Evolutionary conservation across 129 eudicot genomes (phyloP).

Genomic region (Centella asiatica): DNA sequence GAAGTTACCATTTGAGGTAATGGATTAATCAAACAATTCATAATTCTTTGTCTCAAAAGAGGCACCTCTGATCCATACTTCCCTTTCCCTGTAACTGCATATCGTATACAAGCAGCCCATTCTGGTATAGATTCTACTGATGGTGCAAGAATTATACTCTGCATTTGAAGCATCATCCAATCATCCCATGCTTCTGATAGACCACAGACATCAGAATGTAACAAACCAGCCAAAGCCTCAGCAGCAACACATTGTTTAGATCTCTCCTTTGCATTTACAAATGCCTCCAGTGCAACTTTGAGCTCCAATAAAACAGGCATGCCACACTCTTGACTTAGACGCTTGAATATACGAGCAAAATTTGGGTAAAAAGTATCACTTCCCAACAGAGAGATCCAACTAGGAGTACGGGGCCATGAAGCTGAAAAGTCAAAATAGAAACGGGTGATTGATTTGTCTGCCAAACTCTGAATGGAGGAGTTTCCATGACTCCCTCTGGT

Average conservation of each 20-base stretch:
- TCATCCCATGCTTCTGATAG: conserved; percentile 83
- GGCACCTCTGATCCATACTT: conserved; percentile 74
- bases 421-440: conserved; percentile 95
- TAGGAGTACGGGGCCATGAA: conserved; percentile 98
- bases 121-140: conserved; percentile 91
- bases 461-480: conserved; percentile 85
- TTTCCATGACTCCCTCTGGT: conserved; percentile 56
- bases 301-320: conserved; percentile 55
- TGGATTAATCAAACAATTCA: conserved; percentile 66
- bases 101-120: conserved; percentile 91
- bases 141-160: conserved; percentile 71
- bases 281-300: conserved; percentile 55
- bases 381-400: conserved; percentile 89
- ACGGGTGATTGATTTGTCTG: conserved; percentile 93
- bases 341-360: conserved; percentile 90
- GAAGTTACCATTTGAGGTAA: conserved; percentile 72
- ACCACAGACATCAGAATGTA: conserved; percentile 89
- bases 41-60: conserved; percentile 63
- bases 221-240: conserved; percentile 86
- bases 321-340: conserved; percentile 94
- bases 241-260: conserved; percentile 98
- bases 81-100: conserved; percentile 96
- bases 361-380: conserved; percentile 81
- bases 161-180: conserved; percentile 69
- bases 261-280: conserved; percentile 77